Evolutionary conservation across 441 rosid species (phyloP).

Genomic region (Oxalis stricta): DNA sequence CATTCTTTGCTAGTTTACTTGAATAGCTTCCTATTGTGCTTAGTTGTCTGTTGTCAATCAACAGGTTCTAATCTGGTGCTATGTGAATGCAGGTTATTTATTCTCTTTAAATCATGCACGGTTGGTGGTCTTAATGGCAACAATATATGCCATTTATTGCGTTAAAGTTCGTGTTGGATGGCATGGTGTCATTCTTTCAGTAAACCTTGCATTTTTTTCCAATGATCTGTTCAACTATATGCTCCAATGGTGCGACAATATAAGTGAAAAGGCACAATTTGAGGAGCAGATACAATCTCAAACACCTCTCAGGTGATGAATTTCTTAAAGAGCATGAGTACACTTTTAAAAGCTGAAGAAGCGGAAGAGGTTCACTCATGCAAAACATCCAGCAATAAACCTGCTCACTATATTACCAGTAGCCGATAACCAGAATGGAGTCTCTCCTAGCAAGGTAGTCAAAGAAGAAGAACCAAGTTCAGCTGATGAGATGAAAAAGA

Average conservation of each 20-base stretch:
- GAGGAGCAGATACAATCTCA: constrained; percentile 64
- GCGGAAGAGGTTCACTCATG: constrained; percentile 51
- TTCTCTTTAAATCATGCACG: constrained; percentile 91
- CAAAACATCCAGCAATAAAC: constrained; percentile 51
- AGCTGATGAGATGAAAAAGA: constrained; percentile 79
- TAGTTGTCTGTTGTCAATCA: too few species aligned
- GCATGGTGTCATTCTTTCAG: constrained; percentile 75
- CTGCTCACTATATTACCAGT: constrained; percentile 37
- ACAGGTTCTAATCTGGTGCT: too few species aligned
- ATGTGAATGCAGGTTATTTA: constrained; percentile 64
- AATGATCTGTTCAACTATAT: constrained; percentile 61
- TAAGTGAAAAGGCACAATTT: constrained; percentile 37
- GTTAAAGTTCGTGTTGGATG: constrained; percentile 94
- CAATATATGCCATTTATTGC: constrained; percentile 54
- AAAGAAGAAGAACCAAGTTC: constrained; percentile 51
- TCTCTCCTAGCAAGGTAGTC: constrained; percentile 29
- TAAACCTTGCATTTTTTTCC: constrained; percentile 88
- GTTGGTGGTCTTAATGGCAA: constrained; percentile 68
- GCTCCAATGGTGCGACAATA: constrained; percentile 74
- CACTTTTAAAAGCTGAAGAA: constrained; percentile 40
- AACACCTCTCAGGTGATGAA: constrained; percentile 47
- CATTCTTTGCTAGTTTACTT: too few species aligned
- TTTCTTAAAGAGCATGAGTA: constrained; percentile 47
- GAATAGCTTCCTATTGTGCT: too few species aligned
- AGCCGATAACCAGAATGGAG: constrained; percentile 32